phyloP scores from a whole-genome alignment of 2,329 filamentous ascomycete genomes.

The Chrysoporthe puriensis region DNA sequence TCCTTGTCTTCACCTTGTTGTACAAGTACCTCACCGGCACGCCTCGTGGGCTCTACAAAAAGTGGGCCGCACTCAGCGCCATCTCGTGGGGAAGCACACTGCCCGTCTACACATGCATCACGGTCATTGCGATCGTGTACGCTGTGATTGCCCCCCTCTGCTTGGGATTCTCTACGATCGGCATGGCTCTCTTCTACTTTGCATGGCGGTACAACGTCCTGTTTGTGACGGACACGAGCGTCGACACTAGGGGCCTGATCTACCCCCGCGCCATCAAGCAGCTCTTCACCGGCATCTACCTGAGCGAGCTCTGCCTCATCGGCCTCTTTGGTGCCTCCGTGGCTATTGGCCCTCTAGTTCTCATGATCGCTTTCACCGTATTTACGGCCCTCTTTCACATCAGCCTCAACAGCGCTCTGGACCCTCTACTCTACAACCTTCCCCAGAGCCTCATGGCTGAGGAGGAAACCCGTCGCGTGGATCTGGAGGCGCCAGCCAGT shows the following conservation, averaged over 20 bases:
- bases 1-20: slow-evolving; percentile 74
- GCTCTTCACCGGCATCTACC: slow-evolving; percentile 80
- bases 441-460: slow-evolving; percentile 69
- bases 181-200: slow-evolving; percentile 80
- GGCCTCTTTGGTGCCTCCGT: slow-evolving; percentile 77
- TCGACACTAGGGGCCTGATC: slow-evolving; percentile 86
- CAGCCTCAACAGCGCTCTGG: slow-evolving; percentile 71
- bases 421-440: slow-evolving; percentile 77
- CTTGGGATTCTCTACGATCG: slow-evolving; percentile 78
- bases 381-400: slow-evolving; percentile 79
- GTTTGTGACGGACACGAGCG: slow-evolving; percentile 78
- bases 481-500: slow-evolving; percentile 31
- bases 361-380: slow-evolving; percentile 77
- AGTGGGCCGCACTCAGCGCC: slow-evolving; percentile 74
- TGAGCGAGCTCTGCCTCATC: slow-evolving; percentile 80
- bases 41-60: slow-evolving; percentile 77
- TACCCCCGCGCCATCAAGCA: slow-evolving; percentile 90
- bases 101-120: slow-evolving; percentile 80
- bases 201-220: slow-evolving; percentile 91
- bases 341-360: slow-evolving; percentile 68
- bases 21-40: slow-evolving; percentile 77
- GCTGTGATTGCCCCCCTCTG: slow-evolving; percentile 85
- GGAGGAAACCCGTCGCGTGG: slow-evolving; percentile 42
- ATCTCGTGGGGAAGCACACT: slow-evolving; percentile 85
- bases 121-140: slow-evolving; percentile 82